A percentile compares a stretch with the other conserved stretches of the same genome.
These are phyloP conservation scores for Jacaranda mimosifolia DNA, from an alignment of 257 asterid species.

Conservation along the genomic window DNA sequence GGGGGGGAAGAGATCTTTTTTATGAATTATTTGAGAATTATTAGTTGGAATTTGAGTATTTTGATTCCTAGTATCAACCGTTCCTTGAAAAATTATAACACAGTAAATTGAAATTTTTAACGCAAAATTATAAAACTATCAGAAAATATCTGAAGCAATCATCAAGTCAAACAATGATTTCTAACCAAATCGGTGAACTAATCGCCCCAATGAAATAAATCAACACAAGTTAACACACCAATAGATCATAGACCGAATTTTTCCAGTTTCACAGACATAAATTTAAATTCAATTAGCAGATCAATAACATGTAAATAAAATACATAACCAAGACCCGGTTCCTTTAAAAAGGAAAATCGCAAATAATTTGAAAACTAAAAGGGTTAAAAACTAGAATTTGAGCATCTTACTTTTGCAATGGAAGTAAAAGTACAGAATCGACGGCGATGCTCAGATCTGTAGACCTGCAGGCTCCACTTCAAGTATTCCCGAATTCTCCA, in stretches of 20 bases:
- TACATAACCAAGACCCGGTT: background rate
- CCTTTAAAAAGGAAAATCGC: background rate
- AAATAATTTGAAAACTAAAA: background rate
- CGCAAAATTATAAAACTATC: background rate
- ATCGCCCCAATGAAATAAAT: background rate
- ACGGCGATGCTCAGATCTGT: constrained; percentile 43
- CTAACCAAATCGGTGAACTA: background rate
- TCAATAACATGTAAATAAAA: constrained; percentile 18
- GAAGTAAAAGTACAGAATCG: constrained; percentile 27
- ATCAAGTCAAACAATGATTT: background rate
- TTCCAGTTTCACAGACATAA: background rate
- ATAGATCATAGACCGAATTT: constrained; percentile 11
- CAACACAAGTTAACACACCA: background rate
- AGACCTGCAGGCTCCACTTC: constrained; percentile 4
- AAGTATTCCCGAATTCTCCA: background rate
- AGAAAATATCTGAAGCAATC: background rate
- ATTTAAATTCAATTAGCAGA: constrained; percentile 33
- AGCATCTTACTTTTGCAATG: constrained; percentile 40
- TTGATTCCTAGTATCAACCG: background rate
- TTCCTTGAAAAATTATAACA: background rate
- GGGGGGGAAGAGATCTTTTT: too few species aligned
- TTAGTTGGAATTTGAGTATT: too few species aligned
- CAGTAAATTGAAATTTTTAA: background rate
- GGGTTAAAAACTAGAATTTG: background rate
- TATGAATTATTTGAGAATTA: too few species aligned